Conservation (phyloP, 2,329 filamentous ascomycete genomes). For the Alternaria ethzedia region DNA sequence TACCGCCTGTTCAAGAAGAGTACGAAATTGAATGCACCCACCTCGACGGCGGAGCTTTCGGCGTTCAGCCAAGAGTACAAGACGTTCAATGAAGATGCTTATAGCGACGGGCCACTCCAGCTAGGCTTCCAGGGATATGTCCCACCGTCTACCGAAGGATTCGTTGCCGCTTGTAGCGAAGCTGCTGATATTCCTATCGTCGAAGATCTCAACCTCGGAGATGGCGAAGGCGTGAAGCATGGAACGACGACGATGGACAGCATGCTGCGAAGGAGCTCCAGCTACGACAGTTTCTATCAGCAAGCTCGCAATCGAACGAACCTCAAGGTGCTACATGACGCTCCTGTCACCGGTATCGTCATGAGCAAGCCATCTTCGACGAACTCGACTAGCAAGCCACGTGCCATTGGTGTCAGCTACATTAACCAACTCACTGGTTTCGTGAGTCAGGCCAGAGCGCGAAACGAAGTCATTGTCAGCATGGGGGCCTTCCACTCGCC, state of each 20-base stretch:
- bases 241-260: conserved; percentile 34
- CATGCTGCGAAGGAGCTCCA: conserved; percentile 30
- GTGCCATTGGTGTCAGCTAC: conserved; percentile 36
- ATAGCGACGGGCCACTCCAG: conserved; percentile 35
- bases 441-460: conserved; percentile 35
- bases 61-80: conserved; percentile 36
- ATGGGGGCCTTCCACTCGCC: conserved; percentile 46
- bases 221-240: conserved; percentile 41
- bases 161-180: conserved; percentile 36
- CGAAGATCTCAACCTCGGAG: conserved; percentile 40
- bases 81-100: conserved; percentile 36
- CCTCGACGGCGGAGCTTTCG: conserved; percentile 21
- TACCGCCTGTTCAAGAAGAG: conserved; percentile 32
- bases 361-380: conserved; percentile 12
- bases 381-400: conserved; percentile 11
- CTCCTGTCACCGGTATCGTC: conserved; percentile 36
- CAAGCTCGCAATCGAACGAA: conserved; percentile 38
- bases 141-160: conserved; percentile 33
- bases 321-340: conserved; percentile 33
- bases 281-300: conserved; percentile 41
- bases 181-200: conserved; percentile 41
- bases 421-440: conserved; percentile 33
- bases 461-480: conserved; percentile 36
- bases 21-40: conserved; percentile 40
- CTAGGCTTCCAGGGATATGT: conserved; percentile 41